phyloP scores from a whole-genome alignment of 176 grass and related monocot species.

The Panicum miliaceum region DNA sequence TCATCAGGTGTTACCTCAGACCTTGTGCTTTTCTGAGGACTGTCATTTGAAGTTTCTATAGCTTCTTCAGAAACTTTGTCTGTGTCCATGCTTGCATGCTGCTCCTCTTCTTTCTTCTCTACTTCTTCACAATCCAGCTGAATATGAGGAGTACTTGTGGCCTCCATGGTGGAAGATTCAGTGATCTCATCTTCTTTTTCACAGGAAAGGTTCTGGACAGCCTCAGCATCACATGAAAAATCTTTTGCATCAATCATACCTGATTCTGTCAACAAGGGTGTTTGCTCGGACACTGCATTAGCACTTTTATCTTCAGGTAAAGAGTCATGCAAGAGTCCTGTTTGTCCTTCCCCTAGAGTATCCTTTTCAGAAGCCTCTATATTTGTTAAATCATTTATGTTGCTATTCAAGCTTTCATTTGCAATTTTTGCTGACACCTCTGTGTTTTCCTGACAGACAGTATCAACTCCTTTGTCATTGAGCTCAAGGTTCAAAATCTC shows the following conservation, averaged over 20 bases:
- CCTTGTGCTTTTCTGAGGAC: constrained; percentile 23
- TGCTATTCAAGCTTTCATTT: constrained; percentile 38
- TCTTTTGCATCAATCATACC: constrained; percentile 13
- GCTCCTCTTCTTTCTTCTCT: constrained; percentile 41
- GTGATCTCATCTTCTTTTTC: constrained; percentile 35
- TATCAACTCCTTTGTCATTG: constrained; percentile 25
- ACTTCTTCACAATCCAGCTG: constrained; percentile 41
- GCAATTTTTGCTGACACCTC: constrained; percentile 30
- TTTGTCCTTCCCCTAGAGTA: constrained; percentile 41
- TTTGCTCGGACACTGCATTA: constrained; percentile 28
- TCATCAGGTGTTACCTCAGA: constrained; percentile 41
- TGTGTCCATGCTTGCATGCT: constrained; percentile 8
- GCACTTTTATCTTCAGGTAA: constrained; percentile 34
- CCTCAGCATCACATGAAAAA: constrained; percentile 11
- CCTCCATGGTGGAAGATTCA: constrained; percentile 45
- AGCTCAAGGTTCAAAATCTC: not conserved
- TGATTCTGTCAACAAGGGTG: constrained; percentile 33
- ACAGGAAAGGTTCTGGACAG: constrained; percentile 20
- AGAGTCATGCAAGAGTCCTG: constrained; percentile 23
- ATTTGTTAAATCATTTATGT: constrained; percentile 36
- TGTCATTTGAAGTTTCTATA: constrained; percentile 37
- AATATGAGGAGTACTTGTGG: constrained; percentile 18
- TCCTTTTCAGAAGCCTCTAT: constrained; percentile 42
- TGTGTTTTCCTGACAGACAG: constrained; percentile 40
- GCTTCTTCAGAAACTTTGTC: constrained; percentile 11